These are phyloP conservation scores for Aspergillus coremiiformis DNA, from an alignment of 495 filamentous ascomycete species.

Conservation along the genomic window DNA sequence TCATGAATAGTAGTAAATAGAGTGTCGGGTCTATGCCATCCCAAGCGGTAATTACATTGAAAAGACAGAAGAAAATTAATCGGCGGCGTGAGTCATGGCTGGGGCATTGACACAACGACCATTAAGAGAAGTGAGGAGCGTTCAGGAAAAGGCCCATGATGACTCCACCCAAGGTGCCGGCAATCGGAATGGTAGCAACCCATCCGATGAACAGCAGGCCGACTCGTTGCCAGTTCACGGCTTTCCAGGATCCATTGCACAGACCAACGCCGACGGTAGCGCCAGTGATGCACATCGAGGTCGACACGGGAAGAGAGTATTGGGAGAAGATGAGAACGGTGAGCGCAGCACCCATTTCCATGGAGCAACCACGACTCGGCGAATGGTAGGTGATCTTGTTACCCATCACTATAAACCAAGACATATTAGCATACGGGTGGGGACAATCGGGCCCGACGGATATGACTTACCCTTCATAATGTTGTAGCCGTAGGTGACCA, in stretches of 20 bases:
- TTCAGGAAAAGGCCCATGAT: slow-evolving; percentile 58
- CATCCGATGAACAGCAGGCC: slow-evolving; percentile 47
- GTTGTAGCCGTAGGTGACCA: slow-evolving; percentile 60
- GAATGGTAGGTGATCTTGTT: slow-evolving; percentile 64
- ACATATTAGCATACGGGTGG: too few species aligned
- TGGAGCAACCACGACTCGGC: slow-evolving; percentile 52
- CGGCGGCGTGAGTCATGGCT: too few species aligned
- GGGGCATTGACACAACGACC: too few species aligned
- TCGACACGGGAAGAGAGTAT: slow-evolving; percentile 53
- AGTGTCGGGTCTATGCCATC: too few species aligned
- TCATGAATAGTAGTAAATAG: too few species aligned
- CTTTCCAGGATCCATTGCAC: slow-evolving; percentile 49
- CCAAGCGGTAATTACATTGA: too few species aligned
- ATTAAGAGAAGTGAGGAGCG: slow-evolving; percentile 46
- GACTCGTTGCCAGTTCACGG: slow-evolving; percentile 58
- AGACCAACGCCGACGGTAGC: slow-evolving; percentile 52
- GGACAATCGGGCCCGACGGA: too few species aligned
- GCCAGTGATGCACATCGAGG: slow-evolving; percentile 53
- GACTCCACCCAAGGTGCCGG: slow-evolving; percentile 51
- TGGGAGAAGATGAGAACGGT: slow-evolving; percentile 59
- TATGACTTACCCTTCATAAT: slow-evolving; percentile 57
- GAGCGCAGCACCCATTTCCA: slow-evolving; percentile 61
- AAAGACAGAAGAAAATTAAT: too few species aligned
- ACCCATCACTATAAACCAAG: slow-evolving; percentile 43
- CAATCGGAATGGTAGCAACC: slow-evolving; percentile 57